These are phyloP conservation scores for Picea glauca DNA, from an alignment of 75 land plant species.

Conservation along the genomic window DNA sequence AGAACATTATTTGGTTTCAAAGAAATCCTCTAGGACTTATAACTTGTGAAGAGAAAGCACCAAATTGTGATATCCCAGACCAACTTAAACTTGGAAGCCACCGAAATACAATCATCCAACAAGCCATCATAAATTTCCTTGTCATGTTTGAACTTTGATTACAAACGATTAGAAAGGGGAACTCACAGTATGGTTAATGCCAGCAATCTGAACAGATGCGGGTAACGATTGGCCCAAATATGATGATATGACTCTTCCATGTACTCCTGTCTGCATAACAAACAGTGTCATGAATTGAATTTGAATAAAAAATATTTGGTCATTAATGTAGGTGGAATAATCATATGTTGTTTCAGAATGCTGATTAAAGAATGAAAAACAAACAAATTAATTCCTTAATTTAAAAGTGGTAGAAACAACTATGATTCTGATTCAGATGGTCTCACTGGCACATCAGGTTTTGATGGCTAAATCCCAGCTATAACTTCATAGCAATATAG, in stretches of 20 bases:
- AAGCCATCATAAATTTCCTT: neutral
- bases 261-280: conserved; percentile 65
- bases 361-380: neutral
- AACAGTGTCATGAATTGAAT: neutral
- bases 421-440: neutral
- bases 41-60: too few relatives aligned
- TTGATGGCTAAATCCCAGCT: neutral
- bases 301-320: neutral
- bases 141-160: neutral
- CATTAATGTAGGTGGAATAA: neutral
- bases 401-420: neutral
- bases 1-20: neutral
- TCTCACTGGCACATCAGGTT: neutral
- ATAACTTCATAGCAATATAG: too few relatives aligned
- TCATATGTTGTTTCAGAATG: neutral
- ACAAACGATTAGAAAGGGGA: conserved; percentile 5
- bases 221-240: conserved; percentile 60
- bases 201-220: conserved; percentile 65
- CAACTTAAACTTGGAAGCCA: neutral
- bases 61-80: neutral
- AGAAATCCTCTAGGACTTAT: neutral
- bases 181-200: conserved; percentile 71
- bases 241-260: conserved; percentile 78
- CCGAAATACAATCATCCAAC: neutral
- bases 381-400: neutral